Evolutionary conservation across 169 alveolate genomes (phyloP), one percentile per base, ranked within the genome.

Genomic region (Eimeria necatrix): DNA sequence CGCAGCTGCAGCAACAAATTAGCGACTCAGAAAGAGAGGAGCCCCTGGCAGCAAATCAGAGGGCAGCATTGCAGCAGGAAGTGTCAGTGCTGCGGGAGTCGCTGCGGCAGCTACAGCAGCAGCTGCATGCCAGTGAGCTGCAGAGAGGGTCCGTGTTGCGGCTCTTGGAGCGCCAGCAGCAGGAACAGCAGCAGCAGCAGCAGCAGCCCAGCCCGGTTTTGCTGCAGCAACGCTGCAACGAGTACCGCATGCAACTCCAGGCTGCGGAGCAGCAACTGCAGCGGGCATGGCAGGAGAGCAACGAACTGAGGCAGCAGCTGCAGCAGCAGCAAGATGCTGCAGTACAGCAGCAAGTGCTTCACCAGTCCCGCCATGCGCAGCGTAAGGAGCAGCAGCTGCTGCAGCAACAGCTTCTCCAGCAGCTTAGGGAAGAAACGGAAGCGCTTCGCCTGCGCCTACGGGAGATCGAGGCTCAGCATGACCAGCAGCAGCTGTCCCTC

Each of bases 261-360:
- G 71, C 80, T n/a, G 70, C 80, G 61, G 84, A 86, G 93, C 93
- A 86, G 93, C 93, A 86, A 68, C 84, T 61, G 70, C 83, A 86
- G 68, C 93, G 83, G 12, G 84, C 80, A 4, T 97, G 91, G 98
- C 98, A 98, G 84, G 84, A 64, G 52, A 60, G 83, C 59, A 49
- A 49, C 53, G 84, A 86, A 22, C 84, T 61, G 93, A 81, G 99
- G 99, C 16, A 96, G 98, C 84, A 86, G 93, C 93, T 61, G 93
- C 93, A 86, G 70, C 93, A 86, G 93, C 93, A 86, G 93, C 93
- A 86, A 49, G 93, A 86, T 48, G 64, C 49, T 18, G 84, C 60
- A 51, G 53, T 61, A 83, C 93, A 86, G 80, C 93, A 86, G 93
- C 84, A 86, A 83, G 49, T 61, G 52, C 93, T 61, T 60, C 84